Evolutionary conservation across 306 rosid genomes (phyloP), one percentile per base, ranked within the genome.

Genomic region (Medicago lupulina): DNA sequence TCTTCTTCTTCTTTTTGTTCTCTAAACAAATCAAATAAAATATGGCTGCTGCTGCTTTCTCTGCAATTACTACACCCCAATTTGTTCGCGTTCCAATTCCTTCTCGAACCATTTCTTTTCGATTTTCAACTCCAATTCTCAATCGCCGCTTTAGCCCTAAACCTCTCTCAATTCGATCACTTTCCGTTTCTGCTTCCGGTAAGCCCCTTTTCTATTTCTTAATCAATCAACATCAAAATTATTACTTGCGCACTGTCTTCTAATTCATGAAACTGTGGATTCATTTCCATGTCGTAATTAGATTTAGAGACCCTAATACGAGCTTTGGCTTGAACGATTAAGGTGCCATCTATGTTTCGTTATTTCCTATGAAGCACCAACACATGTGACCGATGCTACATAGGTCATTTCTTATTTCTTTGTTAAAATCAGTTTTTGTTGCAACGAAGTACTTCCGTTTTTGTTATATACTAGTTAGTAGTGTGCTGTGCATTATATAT

Each of bases 91-190:
- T 83, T 34, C 93, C 88, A 2, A 74, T n/a, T n/a, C n/a, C n/a
- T n/a, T n/a, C n/a, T n/a, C n/a, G n/a, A n/a, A n/a, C n/a, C n/a
- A n/a, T n/a, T n/a, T n/a, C 91, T 50, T 73, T 88, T 31, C 87
- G 86, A 44, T 73, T 66, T 60, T 78, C 90, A n/a, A 67, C 55
- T 18, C 47, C 75, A 19, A 76, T 57, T 44, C 81, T 87, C 84
- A 79, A 78, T 76, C 88, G 75, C 61, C 71, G 43, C 25, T 9
- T 3, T 19, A 19, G 3, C 6, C 31, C 68, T 2, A 86, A 80
- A 69, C 66, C 85, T 36, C 66, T 91, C 7, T 88, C 92, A 25
- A 83, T 93, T 87, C 97, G 96, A 80, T 82, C 96, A 12, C 79
- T 80, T 76, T 88, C 93, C 15, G n/a, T 80, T 81, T 68, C 91